Evolutionary conservation across 805 yeast species (phyloP).

Genomic region (Teunomyces gatunensis): DNA sequence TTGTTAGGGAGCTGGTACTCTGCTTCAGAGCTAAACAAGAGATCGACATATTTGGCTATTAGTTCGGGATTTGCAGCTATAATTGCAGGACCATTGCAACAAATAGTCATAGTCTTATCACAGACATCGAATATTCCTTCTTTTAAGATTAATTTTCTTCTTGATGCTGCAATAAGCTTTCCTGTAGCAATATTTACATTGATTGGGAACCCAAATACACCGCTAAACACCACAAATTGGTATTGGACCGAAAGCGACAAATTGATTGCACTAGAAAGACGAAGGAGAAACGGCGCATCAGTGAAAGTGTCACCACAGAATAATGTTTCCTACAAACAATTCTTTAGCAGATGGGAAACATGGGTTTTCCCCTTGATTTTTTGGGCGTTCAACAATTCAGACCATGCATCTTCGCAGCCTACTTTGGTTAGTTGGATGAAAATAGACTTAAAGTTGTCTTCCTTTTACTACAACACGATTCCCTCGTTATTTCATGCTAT

Average conservation of each 20-base stretch:
- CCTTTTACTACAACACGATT: slow-evolving; percentile 36
- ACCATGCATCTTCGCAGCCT: slow-evolving; percentile 36
- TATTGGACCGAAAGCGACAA: slow-evolving; percentile 3
- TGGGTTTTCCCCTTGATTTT: slow-evolving; percentile 25
- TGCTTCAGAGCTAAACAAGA: slow-evolving; percentile 11
- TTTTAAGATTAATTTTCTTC: slow-evolving; percentile 18
- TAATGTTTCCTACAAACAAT: not conserved
- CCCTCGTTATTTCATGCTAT: slow-evolving; percentile 40
- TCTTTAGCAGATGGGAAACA: slow-evolving; percentile 17
- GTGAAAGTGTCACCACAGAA: slow-evolving; percentile 5
- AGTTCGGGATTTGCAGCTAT: slow-evolving; percentile 14
- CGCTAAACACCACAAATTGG: slow-evolving; percentile 16
- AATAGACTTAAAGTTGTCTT: slow-evolving; percentile 26
- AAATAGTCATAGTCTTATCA: slow-evolving; percentile 13
- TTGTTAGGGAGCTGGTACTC: slow-evolving; percentile 3
- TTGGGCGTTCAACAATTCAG: slow-evolving; percentile 35
- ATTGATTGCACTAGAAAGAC: slow-evolving; percentile 16
- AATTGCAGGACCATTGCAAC: slow-evolving; percentile 18
- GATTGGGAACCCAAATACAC: slow-evolving; percentile 18
- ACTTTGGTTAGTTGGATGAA: slow-evolving; percentile 48
- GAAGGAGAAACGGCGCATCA: slow-evolving; percentile 14
- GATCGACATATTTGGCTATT: slow-evolving; percentile 16
- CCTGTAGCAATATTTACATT: slow-evolving; percentile 18
- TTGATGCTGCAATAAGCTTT: slow-evolving; percentile 17
- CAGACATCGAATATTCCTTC: slow-evolving; percentile 13